Evolutionary conservation across 768 basidiomycete genomes (phyloP), one percentile per base, ranked within the genome.

Genomic region (Psilocybe cyanescens): DNA sequence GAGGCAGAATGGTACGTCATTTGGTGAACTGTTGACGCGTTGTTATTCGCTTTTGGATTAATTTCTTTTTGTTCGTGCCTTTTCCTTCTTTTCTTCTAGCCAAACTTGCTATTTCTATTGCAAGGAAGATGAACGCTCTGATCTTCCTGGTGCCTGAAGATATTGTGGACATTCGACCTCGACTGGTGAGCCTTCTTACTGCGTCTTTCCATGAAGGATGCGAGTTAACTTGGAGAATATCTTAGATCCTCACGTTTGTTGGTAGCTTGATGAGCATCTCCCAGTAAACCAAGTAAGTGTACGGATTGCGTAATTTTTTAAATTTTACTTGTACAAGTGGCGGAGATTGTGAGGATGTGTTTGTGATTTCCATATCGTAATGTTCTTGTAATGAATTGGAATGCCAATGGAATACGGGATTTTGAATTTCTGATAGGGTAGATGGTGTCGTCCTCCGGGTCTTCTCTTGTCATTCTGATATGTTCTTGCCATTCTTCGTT

Each of bases 131-230:
- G 89, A 93, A 94, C 57, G 93, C 94, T 4, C 76, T 97, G 67
- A 98, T 98, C 69, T 98, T 98, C 84, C 78, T 99, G 60, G 97
- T 98, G 0, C 95, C 97, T 0, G 97, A 99, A 71, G 95, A 95
- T 76, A 95, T 98, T 67, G 95, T 99, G 37, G 96, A 98, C 73
- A 85, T 98, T 62, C 88, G 97, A 46, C 87, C 95, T 33, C 87
- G 94, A 60, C 81, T 97, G 73, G 95, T 97, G 72, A 44, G 91
- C 81, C 17, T 37, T 30, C 59, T 28, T 29, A 55, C 29, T 24
- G 39, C 54, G 14, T 51, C 31, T 17, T 53, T 61, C 24, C 1
- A 41, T 31, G 41, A 8, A n/a, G n/a, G 37, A 16, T 28, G n/a
- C 28, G 41, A 33, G 16, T 30, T 31, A 4, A 30, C 41, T 8